phyloP scores from a whole-genome alignment of 768 basidiomycete genomes.

The Tylopilus intermedius region DNA sequence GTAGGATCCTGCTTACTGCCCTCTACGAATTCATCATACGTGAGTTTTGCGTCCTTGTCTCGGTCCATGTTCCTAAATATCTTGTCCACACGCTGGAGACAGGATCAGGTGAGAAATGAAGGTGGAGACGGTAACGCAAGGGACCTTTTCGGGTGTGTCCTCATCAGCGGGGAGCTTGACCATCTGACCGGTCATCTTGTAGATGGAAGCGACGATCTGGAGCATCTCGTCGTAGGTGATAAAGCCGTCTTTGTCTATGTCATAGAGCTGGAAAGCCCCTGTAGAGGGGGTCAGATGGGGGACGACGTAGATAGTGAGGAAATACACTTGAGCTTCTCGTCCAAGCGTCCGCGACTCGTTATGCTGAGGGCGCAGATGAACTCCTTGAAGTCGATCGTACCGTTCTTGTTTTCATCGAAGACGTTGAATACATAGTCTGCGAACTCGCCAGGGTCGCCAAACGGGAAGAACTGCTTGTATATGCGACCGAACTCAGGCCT shows the following conservation, averaged over 20 bases:
- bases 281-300: conserved; percentile 20
- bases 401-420: conserved; percentile 91
- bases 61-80: conserved; percentile 98
- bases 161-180: conserved; percentile 97
- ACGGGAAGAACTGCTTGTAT: conserved; percentile 99
- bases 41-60: conserved; percentile 88
- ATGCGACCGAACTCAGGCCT: conserved; percentile 94
- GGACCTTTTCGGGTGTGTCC: conserved; percentile 98
- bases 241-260: conserved; percentile 96
- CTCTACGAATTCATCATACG: conserved; percentile 96
- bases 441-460: conserved; percentile 94
- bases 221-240: conserved; percentile 99
- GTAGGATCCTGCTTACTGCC: conserved; percentile 99
- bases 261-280: conserved; percentile 99
- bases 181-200: conserved; percentile 99
- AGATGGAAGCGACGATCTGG: conserved; percentile 94
- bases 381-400: conserved; percentile 98
- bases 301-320: conserved; percentile 15
- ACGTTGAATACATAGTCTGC: conserved; percentile 99
- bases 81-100: conserved; percentile 87
- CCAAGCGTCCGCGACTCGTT: conserved; percentile 86
- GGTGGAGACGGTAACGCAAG: conserved; percentile 10
- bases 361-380: conserved; percentile 98
- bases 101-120: conserved; percentile 10
- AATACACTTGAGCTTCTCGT: conserved; percentile 98